Evolutionary conservation across 1,139 yeast genomes (phyloP).

Genomic region (Kurtzmaniella quercitrusa): DNA sequence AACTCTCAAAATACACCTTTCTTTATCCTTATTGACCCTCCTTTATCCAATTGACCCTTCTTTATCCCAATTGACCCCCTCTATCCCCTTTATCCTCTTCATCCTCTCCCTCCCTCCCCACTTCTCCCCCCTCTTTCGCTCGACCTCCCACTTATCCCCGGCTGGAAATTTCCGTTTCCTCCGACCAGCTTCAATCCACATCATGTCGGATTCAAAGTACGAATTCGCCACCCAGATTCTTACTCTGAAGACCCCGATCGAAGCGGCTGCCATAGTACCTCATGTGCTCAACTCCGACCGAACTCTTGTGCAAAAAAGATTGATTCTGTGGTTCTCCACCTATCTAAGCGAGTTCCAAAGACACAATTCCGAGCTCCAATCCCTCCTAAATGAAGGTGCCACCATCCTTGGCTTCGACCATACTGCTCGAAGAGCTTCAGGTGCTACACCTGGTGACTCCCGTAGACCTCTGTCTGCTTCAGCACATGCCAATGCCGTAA

Average conservation of each 20-base stretch:
- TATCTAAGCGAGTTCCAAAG: constrained; percentile 46
- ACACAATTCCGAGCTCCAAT: constrained; percentile 48
- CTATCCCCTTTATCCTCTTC: not conserved
- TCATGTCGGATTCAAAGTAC: constrained; percentile 19
- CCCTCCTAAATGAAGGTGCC: constrained; percentile 43
- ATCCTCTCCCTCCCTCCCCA: not conserved
- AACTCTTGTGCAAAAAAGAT: constrained; percentile 20
- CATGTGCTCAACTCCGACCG: constrained; percentile 17
- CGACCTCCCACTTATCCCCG: not conserved
- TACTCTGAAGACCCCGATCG: constrained; percentile 40
- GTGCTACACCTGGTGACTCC: constrained; percentile 9
- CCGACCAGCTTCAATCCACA: not conserved
- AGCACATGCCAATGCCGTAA: not conserved
- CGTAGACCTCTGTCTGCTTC: constrained; percentile 16
- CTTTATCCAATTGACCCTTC: too few relatives aligned
- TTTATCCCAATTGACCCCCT: too few relatives aligned
- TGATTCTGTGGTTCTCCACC: constrained; percentile 53
- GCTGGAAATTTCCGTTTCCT: not conserved
- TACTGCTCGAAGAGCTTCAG: constrained; percentile 9
- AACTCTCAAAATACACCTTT: too few relatives aligned
- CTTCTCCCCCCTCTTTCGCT: not conserved
- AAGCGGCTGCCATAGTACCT: constrained; percentile 39
- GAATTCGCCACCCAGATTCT: constrained; percentile 38
- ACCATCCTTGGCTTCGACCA: constrained; percentile 19
- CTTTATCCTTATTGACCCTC: too few relatives aligned